Percentiles rank a stretch among this genome's conserved stretches.
phyloP scores from a whole-genome alignment of 345 rosid genomes.

The Hibiscus mutabilis region DNA sequence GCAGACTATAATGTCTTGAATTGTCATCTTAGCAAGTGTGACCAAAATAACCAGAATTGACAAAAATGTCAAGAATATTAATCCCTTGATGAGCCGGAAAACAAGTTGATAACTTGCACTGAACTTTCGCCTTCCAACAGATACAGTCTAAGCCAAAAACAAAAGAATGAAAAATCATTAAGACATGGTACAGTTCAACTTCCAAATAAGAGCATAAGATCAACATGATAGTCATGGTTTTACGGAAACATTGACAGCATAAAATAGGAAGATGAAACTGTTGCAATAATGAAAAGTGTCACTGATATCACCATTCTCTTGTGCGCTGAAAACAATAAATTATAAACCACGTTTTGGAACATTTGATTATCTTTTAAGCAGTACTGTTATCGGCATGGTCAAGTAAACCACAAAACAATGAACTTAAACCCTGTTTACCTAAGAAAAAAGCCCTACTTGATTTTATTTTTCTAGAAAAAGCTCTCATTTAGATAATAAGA shows the following conservation, averaged over 20 bases:
- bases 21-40: slow-evolving; percentile 81
- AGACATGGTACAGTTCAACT: background rate
- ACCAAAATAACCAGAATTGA: slow-evolving; percentile 70
- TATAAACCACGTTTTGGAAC: background rate
- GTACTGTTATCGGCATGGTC: background rate
- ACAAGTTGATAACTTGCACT: slow-evolving; percentile 93
- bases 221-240: background rate
- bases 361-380: background rate
- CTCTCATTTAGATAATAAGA: background rate
- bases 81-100: slow-evolving; percentile 90
- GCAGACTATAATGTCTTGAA: slow-evolving; percentile 81
- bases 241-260: background rate
- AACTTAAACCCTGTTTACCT: background rate
- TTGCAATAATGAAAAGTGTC: background rate
- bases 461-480: background rate
- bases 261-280: background rate
- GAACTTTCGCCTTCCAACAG: slow-evolving; percentile 89
- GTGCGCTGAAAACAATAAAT: background rate
- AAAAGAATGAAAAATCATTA: background rate
- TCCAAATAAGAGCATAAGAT: background rate
- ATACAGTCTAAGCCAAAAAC: slow-evolving; percentile 58
- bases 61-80: slow-evolving; percentile 81
- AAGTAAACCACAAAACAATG: background rate
- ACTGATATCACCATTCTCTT: background rate
- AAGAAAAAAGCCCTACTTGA: background rate